These are phyloP conservation scores for Hemileia vastatrix DNA, from an alignment of 1,284 basidiomycete species.

Conservation along the genomic window DNA sequence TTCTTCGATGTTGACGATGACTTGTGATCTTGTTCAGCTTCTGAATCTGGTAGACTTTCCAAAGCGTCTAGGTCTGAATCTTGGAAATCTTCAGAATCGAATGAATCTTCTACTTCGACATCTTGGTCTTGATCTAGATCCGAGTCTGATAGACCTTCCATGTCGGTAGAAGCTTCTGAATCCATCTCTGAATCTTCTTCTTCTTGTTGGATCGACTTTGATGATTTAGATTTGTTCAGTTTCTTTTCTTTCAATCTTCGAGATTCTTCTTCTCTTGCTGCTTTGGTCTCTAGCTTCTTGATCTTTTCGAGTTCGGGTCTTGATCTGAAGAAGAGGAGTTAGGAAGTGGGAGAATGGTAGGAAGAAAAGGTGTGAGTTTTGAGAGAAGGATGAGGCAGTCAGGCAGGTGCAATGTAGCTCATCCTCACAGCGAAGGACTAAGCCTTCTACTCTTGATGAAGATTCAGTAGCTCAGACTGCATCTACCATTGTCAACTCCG, in stretches of 20 bases:
- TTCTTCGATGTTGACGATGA: slow-evolving; percentile 24
- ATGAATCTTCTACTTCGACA: not conserved
- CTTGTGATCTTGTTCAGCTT: not conserved
- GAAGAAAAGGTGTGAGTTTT: too few relatives aligned
- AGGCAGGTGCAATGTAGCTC: too few relatives aligned
- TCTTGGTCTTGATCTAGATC: not conserved
- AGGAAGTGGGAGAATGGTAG: too few relatives aligned
- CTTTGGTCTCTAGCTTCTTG: not conserved
- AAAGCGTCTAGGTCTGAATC: not conserved
- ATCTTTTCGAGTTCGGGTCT: not conserved
- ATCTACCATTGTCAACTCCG: too few relatives aligned
- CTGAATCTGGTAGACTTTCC: not conserved
- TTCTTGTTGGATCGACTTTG: not conserved
- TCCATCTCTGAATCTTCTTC: not conserved
- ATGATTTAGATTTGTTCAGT: not conserved
- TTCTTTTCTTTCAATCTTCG: not conserved
- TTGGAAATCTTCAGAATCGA: not conserved
- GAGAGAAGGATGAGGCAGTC: too few relatives aligned
- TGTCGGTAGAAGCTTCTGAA: not conserved
- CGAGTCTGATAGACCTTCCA: not conserved
- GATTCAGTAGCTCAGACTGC: too few relatives aligned
- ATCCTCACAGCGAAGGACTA: too few relatives aligned
- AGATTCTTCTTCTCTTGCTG: not conserved
- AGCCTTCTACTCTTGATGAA: too few relatives aligned
- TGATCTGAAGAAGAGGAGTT: not conserved